Evolutionary conservation across 1,284 basidiomycete genomes (phyloP), one percentile per base, ranked within the genome.

Genomic region (Sporisorium reilianum): DNA sequence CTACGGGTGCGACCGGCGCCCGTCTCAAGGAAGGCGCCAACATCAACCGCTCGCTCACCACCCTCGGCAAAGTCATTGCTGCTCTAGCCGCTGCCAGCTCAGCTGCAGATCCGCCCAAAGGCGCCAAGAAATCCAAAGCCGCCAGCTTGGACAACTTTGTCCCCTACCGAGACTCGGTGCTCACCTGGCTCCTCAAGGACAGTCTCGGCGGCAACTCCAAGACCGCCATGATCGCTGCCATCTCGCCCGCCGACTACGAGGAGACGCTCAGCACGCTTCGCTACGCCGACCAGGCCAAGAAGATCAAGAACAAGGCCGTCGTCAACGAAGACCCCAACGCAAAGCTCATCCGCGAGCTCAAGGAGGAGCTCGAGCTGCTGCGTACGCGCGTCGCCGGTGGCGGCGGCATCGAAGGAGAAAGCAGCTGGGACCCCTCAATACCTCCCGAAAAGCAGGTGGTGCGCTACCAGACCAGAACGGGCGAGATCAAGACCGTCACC

Each of bases 261-360:
- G 96, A 99, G 86, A 98, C 96, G 14, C 87, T 98, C 66, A 94
- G 93, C 86, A 96, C 94, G 5, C 87, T 96, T 63, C 91, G 96
- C 3, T 99, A 99, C 86, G 97, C 96, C 75, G 95, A 98, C 87
- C 83, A 89, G 84, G 95, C 96, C 26, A 99, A 99, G 91, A 97
- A 96, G 90, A 99, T 99, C 88, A 97, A 96, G 90, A 99, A 98
- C 86, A 97, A 98, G 88, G 96, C 96, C 18, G 90, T 98, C 55
- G 93, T 99, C 79, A 99, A 99, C 86, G 96, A 99, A 86, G 96
- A 99, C 88, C 95, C 97, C 20, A 99, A 98, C 82, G 96, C 96
- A 83, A 97, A 94, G 87, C 91, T 98, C 61, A 95, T 98, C 59
- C 92, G 96, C 55, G 96, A 98, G 86, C 91, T 98, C 84, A 98